A percentile compares a stretch with the other conserved stretches of the same genome.
Evolutionary conservation across 306 rosid genomes (phyloP).

Genomic region (Trifolium fragiferum): DNA sequence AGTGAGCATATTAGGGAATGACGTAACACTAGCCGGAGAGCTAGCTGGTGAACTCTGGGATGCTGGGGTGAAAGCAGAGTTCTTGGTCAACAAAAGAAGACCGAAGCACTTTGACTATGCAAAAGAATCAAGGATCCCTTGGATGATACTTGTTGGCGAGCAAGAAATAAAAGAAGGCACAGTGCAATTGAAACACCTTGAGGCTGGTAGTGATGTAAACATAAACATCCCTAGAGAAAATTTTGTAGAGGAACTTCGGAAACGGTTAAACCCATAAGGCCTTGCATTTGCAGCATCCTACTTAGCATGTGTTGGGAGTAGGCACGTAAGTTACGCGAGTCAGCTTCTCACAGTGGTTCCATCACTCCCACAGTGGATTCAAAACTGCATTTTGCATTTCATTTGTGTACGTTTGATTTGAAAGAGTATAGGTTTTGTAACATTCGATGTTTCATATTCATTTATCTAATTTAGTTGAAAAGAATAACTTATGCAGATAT

Average conservation of each 20-base stretch:
- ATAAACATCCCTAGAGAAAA: constrained; percentile 53
- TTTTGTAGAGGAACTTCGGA: constrained; percentile 68
- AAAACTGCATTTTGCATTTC: not conserved
- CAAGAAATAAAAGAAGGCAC: constrained; percentile 69
- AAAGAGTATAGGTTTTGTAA: not conserved
- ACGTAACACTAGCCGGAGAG: constrained; percentile 68
- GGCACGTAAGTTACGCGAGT: not conserved
- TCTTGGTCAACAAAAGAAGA: constrained; percentile 62
- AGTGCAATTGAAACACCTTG: constrained; percentile 64
- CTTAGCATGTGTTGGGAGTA: not conserved
- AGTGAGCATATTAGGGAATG: constrained; percentile 82
- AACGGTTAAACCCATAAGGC: constrained; percentile 49
- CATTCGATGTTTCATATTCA: not conserved
- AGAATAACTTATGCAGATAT: not conserved
- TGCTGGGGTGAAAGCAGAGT: constrained; percentile 67
- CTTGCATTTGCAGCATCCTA: not conserved
- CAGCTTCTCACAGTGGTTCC: not conserved
- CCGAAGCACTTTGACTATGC: constrained; percentile 79
- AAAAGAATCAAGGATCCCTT: constrained; percentile 77
- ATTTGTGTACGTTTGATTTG: not conserved
- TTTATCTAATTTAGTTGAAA: constrained; percentile 10
- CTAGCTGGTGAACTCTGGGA: constrained; percentile 80
- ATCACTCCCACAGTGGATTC: not conserved
- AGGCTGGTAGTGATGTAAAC: constrained; percentile 46
- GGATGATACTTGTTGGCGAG: constrained; percentile 81